phyloP scores from a whole-genome alignment of 345 rosid genomes.

The Pistacia integerrima region DNA sequence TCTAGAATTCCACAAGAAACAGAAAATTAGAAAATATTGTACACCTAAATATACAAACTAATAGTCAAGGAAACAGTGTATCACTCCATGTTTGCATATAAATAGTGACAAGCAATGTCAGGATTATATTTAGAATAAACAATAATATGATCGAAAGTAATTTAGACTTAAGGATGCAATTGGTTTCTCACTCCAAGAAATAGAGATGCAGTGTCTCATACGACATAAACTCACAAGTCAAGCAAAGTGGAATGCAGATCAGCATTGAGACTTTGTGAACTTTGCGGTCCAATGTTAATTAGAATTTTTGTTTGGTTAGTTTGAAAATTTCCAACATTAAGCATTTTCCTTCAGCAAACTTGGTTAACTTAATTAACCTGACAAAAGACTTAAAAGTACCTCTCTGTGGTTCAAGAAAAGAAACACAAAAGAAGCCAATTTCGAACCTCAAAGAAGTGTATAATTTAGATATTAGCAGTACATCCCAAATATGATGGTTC shows the following conservation, averaged over 20 bases:
- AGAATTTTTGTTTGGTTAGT: not conserved
- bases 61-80: not conserved
- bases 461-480: not conserved
- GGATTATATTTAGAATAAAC: not conserved
- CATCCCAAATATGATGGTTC: not conserved
- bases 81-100: not conserved
- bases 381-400: not conserved
- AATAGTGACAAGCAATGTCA: not conserved
- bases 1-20: not conserved
- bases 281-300: not conserved
- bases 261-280: not conserved
- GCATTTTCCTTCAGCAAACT: not conserved
- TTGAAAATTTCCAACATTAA: not conserved
- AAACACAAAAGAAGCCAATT: not conserved
- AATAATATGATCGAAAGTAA: too few relatives aligned
- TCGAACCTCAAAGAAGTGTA: not conserved
- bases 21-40: too few relatives aligned
- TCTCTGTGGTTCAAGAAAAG: not conserved
- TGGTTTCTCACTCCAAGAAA: not conserved
- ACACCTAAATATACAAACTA: not conserved
- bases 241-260: not conserved
- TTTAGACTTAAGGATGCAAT: not conserved
- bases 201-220: not conserved
- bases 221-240: not conserved
- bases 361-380: not conserved